Percentiles rank a stretch among this genome's conserved stretches.
Conservation (phyloP, 2,329 filamentous ascomycete genomes). For the Xylariales sp. region DNA sequence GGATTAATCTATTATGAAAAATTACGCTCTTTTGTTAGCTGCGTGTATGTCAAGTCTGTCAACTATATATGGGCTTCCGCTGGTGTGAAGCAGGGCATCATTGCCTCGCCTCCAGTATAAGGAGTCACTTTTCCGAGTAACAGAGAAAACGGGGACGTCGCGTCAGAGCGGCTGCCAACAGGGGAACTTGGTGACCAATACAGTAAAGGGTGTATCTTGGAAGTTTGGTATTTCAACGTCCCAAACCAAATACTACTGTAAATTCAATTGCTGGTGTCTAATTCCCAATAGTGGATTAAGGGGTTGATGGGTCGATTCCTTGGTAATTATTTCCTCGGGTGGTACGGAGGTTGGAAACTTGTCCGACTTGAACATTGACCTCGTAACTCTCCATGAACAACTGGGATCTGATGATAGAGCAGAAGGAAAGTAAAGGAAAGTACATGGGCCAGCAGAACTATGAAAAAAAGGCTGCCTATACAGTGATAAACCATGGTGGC, state of each 20-base stretch:
- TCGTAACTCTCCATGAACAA: slow-evolving; percentile 11
- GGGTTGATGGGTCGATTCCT: slow-evolving; percentile 13
- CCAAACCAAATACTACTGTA: background rate
- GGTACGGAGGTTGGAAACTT: slow-evolving; percentile 7
- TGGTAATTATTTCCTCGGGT: background rate
- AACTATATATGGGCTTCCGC: background rate
- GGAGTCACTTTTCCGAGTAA: background rate
- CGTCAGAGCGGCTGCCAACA: background rate
- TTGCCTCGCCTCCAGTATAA: background rate
- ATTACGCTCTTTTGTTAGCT: background rate
- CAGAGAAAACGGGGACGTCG: background rate
- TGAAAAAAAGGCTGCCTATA: background rate
- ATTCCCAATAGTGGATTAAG: background rate
- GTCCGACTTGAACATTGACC: slow-evolving; percentile 27
- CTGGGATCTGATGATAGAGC: background rate
- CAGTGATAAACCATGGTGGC: background rate
- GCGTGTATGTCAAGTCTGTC: background rate
- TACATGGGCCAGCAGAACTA: background rate
- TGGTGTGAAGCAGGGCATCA: background rate
- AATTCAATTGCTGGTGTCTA: slow-evolving; percentile 18
- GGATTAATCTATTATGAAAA: background rate
- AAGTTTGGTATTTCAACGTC: background rate
- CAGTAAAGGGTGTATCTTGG: background rate
- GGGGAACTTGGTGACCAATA: background rate
- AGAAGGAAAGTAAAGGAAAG: slow-evolving; percentile 1